Evolutionary conservation across 768 basidiomycete species (phyloP).

Genomic region (Boletellus ananas): DNA sequence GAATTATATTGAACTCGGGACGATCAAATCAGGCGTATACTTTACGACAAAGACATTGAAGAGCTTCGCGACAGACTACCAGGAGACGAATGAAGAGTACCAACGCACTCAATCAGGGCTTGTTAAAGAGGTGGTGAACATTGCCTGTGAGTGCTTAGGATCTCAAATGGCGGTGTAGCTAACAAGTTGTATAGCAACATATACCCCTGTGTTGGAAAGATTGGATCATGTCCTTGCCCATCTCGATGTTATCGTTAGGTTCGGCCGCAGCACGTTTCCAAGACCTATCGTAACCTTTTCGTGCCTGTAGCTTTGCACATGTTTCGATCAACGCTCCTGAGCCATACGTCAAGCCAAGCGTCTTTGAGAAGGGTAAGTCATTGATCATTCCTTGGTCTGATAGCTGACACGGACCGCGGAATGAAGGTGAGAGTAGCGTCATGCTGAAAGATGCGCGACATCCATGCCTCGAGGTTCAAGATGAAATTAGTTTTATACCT

Average conservation of each 20-base stretch:
- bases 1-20: constrained; percentile 79
- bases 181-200: constrained; percentile 62
- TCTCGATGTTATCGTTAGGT: constrained; percentile 90
- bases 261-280: constrained; percentile 1
- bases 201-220: constrained; percentile 81
- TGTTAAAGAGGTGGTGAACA: constrained; percentile 89
- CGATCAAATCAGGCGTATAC: constrained; percentile 80
- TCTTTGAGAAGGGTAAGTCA: constrained; percentile 67
- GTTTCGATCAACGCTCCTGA: constrained; percentile 85
- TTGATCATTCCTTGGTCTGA: not conserved
- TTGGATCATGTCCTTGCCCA: constrained; percentile 84
- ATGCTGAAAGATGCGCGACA: constrained; percentile 85
- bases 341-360: constrained; percentile 81
- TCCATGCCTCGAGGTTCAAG: constrained; percentile 95
- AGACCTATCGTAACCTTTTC: not conserved
- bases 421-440: constrained; percentile 72
- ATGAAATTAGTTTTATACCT: constrained; percentile 91
- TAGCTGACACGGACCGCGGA: not conserved
- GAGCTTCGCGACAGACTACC: constrained; percentile 65
- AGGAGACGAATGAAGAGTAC: constrained; percentile 66
- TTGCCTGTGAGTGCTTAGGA: constrained; percentile 63
- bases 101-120: constrained; percentile 71
- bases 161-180: not conserved
- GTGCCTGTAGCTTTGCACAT: constrained; percentile 71
- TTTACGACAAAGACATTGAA: constrained; percentile 82